Conservation (phyloP, 108 stramenopile species). For the Cyclostephanos invisitatus region DNA sequence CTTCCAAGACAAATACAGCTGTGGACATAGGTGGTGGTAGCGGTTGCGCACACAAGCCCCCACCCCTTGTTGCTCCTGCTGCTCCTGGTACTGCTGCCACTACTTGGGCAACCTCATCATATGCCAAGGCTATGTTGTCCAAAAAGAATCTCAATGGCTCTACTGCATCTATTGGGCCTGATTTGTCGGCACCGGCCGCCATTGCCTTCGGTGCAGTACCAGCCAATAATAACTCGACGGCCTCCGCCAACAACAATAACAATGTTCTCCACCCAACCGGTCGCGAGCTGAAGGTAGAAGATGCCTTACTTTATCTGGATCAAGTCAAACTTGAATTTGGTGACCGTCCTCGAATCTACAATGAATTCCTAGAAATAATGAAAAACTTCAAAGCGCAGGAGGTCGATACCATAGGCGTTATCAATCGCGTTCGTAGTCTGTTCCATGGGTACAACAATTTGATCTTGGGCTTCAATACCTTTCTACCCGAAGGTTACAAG, state of each 20-base stretch:
- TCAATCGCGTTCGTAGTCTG: conserved; percentile 74
- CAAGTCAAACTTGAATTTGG: conserved; percentile 93
- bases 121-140: conserved; percentile 9
- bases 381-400: conserved; percentile 96
- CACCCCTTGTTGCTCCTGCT: neutral
- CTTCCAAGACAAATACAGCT: too few species aligned
- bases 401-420: conserved; percentile 91
- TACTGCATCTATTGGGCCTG: neutral
- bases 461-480: conserved; percentile 94
- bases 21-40: neutral
- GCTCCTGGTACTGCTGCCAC: conserved; percentile 6
- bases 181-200: neutral
- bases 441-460: conserved; percentile 93
- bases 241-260: neutral
- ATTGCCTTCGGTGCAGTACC: neutral
- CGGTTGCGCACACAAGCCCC: conserved; percentile 6
- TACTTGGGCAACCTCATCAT: neutral
- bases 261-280: conserved; percentile 35
- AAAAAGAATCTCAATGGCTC: neutral
- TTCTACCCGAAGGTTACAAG: conserved; percentile 93
- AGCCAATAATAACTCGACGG: neutral
- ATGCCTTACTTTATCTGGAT: conserved; percentile 88
- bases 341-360: conserved; percentile 97
- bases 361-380: conserved; percentile 99
- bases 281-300: conserved; percentile 86